Evolutionary conservation across 768 basidiomycete genomes (phyloP), one percentile per base, ranked within the genome.

Genomic region (Leccinum variicolor): DNA sequence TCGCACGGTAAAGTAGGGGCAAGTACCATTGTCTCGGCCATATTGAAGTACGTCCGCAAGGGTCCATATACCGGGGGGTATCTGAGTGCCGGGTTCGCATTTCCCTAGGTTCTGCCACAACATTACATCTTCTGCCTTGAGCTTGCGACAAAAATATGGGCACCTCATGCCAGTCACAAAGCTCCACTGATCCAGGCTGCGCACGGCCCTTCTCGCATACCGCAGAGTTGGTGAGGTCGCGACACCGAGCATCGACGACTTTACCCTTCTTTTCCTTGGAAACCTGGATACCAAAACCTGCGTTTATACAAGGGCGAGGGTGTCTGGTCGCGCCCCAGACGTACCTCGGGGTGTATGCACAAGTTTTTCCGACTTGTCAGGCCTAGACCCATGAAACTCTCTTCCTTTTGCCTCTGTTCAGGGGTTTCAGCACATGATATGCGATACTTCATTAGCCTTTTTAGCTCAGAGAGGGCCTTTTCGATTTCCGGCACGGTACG

Each of bases 401-500:
- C 80, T 67, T 98, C 95, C 70, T 92, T 94, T 56, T 80, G 81
- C 60, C 79, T 84, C 62, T 89, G 78, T 60, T 89, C 90, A 25
- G 86, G 83, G 1, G 84, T 87, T 65, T 91, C 90, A 11, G 89
- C 88, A 60, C 75, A 79, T 9, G 79, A 75, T 62, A 85, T 80
- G 43, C 97, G 86, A 73, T 98, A 98, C 25, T 84, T 85, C 85
- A 99, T 92, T 21, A 99, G 76, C 51, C 96, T 79, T 71, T 98
- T 97, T 69, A 99, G 75, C 74, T 99, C 97, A 4, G 94, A 86
- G 57, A 99, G 78, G 0, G 96, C 97, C 71, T 99, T 99, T 73
- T 99, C 97, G 62, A 99, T 99, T 76, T 99, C 97, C 3, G 97
- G 97, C 9, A 99, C 97, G 10, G 97, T 99, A 66, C 97, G 94